phyloP scores from a whole-genome alignment of 768 basidiomycete genomes.

The Suillus americanus region DNA sequence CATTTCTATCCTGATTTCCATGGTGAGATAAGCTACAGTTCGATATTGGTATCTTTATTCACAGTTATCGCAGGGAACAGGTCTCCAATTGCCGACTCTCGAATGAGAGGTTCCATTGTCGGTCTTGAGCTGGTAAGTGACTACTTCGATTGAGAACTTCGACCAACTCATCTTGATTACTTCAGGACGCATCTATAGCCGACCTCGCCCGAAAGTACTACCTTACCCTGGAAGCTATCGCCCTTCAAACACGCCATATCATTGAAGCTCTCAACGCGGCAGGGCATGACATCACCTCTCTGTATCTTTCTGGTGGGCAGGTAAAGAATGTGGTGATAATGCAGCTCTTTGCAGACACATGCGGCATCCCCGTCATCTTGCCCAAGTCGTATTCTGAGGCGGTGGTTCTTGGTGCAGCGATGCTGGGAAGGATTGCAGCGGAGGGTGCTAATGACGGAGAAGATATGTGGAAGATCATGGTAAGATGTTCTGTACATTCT shows the following conservation, averaged over 20 bases:
- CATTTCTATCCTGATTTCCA: constrained; percentile 97
- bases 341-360: constrained; percentile 86
- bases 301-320: constrained; percentile 94
- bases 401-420: constrained; percentile 91
- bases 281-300: constrained; percentile 78
- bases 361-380: constrained; percentile 78
- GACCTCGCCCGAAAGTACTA: constrained; percentile 92
- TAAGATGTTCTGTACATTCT: constrained; percentile 26
- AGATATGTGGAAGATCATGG: constrained; percentile 92
- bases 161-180: background rate
- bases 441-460: constrained; percentile 59
- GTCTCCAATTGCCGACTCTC: constrained; percentile 94
- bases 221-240: constrained; percentile 89
- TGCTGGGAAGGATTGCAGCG: constrained; percentile 87
- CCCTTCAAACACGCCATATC: constrained; percentile 93
- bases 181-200: constrained; percentile 63
- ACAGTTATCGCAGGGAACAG: constrained; percentile 69
- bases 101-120: constrained; percentile 89
- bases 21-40: constrained; percentile 43
- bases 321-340: constrained; percentile 88
- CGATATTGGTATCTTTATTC: background rate
- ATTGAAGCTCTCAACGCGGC: constrained; percentile 85
- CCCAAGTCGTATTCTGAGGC: constrained; percentile 76
- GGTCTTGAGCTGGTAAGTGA: constrained; percentile 74
- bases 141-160: background rate